Conservation (phyloP, 352 stramenopile genomes). For the Pythium aquatile region DNA sequence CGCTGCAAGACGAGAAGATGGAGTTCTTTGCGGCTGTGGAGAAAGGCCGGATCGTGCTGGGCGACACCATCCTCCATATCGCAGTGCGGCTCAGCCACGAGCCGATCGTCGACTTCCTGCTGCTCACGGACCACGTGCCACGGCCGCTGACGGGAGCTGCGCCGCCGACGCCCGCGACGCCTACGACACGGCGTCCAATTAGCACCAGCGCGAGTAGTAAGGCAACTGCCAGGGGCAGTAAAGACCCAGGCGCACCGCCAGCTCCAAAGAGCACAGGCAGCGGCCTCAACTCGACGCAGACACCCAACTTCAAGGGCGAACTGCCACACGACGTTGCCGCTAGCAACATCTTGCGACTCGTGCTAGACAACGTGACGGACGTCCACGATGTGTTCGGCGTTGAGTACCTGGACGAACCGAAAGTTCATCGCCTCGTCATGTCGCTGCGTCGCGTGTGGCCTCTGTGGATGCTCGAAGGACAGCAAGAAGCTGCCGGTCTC, state of each 20-base stretch:
- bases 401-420: slow-evolving; percentile 57
- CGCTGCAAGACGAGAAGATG: slow-evolving; percentile 74
- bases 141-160: slow-evolving; percentile 5
- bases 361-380: slow-evolving; percentile 52
- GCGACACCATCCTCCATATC: slow-evolving; percentile 74
- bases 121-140: slow-evolving; percentile 48
- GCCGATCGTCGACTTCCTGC: slow-evolving; percentile 56
- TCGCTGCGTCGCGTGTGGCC: slow-evolving; percentile 62
- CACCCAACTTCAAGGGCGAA: slow-evolving; percentile 68
- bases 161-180: slow-evolving; percentile 2
- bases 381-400: slow-evolving; percentile 67
- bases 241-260: neutral
- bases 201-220: slow-evolving; percentile 6
- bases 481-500: slow-evolving; percentile 52
- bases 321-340: slow-evolving; percentile 45
- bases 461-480: slow-evolving; percentile 72
- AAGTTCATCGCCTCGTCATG: slow-evolving; percentile 58
- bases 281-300: slow-evolving; percentile 41
- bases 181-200: slow-evolving; percentile 8
- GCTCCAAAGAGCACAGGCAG: slow-evolving; percentile 17
- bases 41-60: slow-evolving; percentile 51
- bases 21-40: slow-evolving; percentile 70
- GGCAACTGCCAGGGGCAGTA: neutral
- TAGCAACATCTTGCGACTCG: slow-evolving; percentile 36
- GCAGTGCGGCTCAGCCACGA: slow-evolving; percentile 53